These are phyloP conservation scores for Rutstroemia sp. DNA, from an alignment of 2,329 filamentous ascomycete species.

Conservation along the genomic window DNA sequence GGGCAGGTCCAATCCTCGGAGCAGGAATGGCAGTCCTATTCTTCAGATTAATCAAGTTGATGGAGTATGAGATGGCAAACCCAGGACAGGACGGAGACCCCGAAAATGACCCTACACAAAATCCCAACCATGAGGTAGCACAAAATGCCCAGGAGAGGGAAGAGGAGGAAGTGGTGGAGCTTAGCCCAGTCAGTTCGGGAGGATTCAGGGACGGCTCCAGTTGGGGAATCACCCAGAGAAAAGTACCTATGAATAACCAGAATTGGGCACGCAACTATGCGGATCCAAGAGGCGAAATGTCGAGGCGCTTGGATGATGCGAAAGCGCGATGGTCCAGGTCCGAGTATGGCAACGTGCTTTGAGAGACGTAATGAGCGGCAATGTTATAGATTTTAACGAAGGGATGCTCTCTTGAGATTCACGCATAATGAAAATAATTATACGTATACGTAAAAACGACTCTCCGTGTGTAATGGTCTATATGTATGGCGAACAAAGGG, in stretches of 20 bases:
- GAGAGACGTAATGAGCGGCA: too few relatives aligned
- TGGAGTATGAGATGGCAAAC: slow-evolving; percentile 46
- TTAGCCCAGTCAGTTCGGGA: background rate
- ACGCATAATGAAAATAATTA: too few relatives aligned
- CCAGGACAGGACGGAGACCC: slow-evolving; percentile 38
- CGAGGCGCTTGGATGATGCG: background rate
- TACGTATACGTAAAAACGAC: too few relatives aligned
- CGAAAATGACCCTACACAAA: slow-evolving; percentile 36
- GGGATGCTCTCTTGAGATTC: too few relatives aligned
- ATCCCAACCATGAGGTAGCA: slow-evolving; percentile 31
- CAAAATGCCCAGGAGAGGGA: slow-evolving; percentile 18
- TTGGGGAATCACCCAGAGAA: background rate
- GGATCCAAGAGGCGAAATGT: background rate
- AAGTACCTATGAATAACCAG: background rate
- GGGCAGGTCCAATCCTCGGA: slow-evolving; percentile 45
- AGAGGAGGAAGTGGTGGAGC: background rate
- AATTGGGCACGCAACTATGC: background rate
- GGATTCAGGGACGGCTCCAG: background rate
- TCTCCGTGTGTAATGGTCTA: too few relatives aligned
- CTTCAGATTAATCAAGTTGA: slow-evolving; percentile 42
- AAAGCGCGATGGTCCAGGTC: background rate
- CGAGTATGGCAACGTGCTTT: too few relatives aligned
- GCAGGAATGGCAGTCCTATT: slow-evolving; percentile 40
- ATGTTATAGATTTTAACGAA: too few relatives aligned
- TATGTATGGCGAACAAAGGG: background rate